Evolutionary conservation across 148 eudicot genomes (phyloP), one percentile per base, ranked within the genome.

Genomic region (Cornus florida): DNA sequence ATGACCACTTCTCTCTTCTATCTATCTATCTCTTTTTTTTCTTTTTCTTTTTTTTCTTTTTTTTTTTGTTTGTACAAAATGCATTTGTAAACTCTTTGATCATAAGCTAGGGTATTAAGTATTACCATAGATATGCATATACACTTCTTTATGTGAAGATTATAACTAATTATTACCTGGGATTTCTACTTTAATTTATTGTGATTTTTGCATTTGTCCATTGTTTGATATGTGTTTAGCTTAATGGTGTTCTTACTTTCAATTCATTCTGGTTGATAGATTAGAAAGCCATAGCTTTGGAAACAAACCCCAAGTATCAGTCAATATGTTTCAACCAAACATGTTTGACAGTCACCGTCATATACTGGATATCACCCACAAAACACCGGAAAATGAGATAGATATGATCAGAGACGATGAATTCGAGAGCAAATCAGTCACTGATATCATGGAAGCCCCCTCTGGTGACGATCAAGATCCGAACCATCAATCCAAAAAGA

Each of bases 401-500:
- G 95, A 91, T 32, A 83, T 89, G 80, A 79, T 88, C 67, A 85
- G 92, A 59, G 92, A 91, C 8, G 92, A 91, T 1, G 95, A 92
- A 50, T 90, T 86, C 22, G 93, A 92, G 75, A 92, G 87, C 79
- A 90, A 90, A 87, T 92, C 95, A 0, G 90, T 87, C 1, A 90
- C 93, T 8, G 93, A 92, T 82, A 85, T 87, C 67, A 82, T 86
- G 74, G 95, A 92, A 74, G 87, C 86, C 6, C 88, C 89, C 22
- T 92, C 95, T 0, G 95, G 95, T 0, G 93, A 90, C 14, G 93
- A 92, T 31, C 89, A 88, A 71, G 93, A 90, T 75, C 94, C 94
- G 0, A 91, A 85, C 66, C 86, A 88, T 83, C 89, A 89, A 28
- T 87, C 90, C 69, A 91, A 88, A 82, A 92, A 87, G 88, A 92